phyloP scores from a whole-genome alignment of 2,329 filamentous ascomycete genomes.

The Diaporthe vexans region DNA sequence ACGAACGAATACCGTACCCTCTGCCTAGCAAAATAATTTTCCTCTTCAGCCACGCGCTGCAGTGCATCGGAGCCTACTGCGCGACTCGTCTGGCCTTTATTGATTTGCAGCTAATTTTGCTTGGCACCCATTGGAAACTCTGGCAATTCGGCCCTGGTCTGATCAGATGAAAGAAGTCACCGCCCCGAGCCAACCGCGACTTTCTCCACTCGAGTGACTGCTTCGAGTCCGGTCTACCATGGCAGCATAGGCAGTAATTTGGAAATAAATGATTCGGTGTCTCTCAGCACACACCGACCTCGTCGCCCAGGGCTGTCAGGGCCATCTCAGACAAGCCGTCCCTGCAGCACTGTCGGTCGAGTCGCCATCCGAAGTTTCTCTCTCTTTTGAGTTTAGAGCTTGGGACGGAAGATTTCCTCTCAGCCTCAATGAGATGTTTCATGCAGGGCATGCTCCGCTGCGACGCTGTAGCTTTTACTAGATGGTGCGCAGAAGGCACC shows the following conservation, averaged over 20 bases:
- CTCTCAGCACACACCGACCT: background rate
- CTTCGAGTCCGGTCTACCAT: conserved; percentile 19
- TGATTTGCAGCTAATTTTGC: conserved; percentile 14
- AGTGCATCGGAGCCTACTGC: conserved; percentile 23
- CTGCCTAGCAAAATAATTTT: conserved; percentile 5
- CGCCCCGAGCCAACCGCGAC: conserved; percentile 3
- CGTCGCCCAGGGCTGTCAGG: too few species aligned
- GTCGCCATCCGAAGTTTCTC: background rate
- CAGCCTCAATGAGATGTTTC: conserved; percentile 30
- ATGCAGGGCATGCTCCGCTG: conserved; percentile 21
- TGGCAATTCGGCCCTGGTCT: background rate
- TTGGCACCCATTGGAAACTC: conserved; percentile 8
- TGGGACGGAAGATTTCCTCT: conserved; percentile 31
- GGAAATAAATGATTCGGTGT: background rate
- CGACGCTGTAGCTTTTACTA: conserved; percentile 16
- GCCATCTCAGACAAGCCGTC: background rate
- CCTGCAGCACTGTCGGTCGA: background rate
- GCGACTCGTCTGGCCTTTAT: background rate
- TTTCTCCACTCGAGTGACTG: background rate
- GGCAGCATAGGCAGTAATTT: background rate
- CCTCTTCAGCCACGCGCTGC: background rate
- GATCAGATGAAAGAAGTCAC: conserved; percentile 8
- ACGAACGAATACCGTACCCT: conserved; percentile 15
- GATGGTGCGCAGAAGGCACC: too few species aligned
- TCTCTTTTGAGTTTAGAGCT: background rate